Conservation (phyloP, 2,329 filamentous ascomycete species). For the Fusarium sp. region DNA sequence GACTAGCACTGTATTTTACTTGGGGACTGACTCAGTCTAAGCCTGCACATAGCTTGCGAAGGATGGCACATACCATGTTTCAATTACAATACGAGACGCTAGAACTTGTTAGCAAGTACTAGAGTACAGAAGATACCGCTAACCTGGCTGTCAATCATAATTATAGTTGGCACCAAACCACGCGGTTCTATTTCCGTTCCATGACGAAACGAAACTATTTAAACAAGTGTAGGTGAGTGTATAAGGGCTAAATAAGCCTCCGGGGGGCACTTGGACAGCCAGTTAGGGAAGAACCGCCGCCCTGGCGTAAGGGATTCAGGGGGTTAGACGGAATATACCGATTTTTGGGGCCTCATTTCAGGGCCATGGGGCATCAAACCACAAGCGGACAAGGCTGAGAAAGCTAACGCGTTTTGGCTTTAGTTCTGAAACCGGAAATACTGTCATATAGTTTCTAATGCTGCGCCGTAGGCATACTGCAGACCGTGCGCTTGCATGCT, state of each 20-base stretch:
- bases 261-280: not conserved
- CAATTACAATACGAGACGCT: constrained; percentile 4
- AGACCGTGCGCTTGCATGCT: not conserved
- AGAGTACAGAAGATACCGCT: not conserved
- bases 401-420: not conserved
- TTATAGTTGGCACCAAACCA: not conserved
- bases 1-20: not conserved
- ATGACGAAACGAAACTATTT: not conserved
- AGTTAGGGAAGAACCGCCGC: not conserved
- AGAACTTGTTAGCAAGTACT: constrained; percentile 18
- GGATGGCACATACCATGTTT: constrained; percentile 14
- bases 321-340: constrained; percentile 7
- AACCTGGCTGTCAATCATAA: constrained; percentile 4
- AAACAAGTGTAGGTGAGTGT: not conserved
- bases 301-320: not conserved
- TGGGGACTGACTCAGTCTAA: not conserved
- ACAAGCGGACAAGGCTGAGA: not conserved
- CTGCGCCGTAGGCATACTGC: constrained; percentile 2
- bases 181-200: not conserved
- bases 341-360: not conserved
- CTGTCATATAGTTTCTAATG: constrained; percentile 4
- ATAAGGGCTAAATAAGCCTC: not conserved
- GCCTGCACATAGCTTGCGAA: not conserved
- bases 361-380: not conserved
- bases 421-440: constrained; percentile 20